phyloP scores from a whole-genome alignment of 768 basidiomycete genomes.

The Ramaria sp. region DNA sequence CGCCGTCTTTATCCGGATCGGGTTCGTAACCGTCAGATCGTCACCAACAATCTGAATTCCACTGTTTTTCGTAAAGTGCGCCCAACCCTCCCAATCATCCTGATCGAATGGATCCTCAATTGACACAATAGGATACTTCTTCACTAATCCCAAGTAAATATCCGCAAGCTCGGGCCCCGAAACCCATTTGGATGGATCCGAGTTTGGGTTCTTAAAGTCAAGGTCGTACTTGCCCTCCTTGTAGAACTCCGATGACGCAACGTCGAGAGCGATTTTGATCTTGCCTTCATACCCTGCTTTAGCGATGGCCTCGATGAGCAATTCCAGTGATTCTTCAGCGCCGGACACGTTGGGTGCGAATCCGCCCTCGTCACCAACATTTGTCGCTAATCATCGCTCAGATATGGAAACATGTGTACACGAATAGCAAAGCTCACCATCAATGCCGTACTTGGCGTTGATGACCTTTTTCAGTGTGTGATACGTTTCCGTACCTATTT shows the following conservation, averaged over 20 bases:
- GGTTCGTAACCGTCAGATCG: slow-evolving; percentile 97
- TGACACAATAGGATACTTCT: slow-evolving; percentile 94
- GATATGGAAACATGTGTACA: neutral
- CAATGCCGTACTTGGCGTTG: slow-evolving; percentile 97
- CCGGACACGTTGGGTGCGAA: slow-evolving; percentile 98
- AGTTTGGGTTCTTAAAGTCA: slow-evolving; percentile 99
- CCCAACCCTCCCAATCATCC: slow-evolving; percentile 99
- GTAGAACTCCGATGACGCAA: slow-evolving; percentile 99
- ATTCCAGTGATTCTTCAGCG: slow-evolving; percentile 94
- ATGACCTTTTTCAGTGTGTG: slow-evolving; percentile 99
- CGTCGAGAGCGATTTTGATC: slow-evolving; percentile 97
- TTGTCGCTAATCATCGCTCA: slow-evolving; percentile 57
- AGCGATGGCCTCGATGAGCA: slow-evolving; percentile 91
- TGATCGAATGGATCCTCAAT: slow-evolving; percentile 99
- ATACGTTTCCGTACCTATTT: slow-evolving; percentile 97
- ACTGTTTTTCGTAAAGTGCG: slow-evolving; percentile 72
- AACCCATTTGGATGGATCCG: slow-evolving; percentile 95
- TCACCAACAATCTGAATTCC: slow-evolving; percentile 90
- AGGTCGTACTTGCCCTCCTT: slow-evolving; percentile 99
- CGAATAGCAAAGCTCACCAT: slow-evolving; percentile 45
- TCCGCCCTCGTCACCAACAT: slow-evolving; percentile 99
- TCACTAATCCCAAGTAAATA: slow-evolving; percentile 73
- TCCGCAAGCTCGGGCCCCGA: slow-evolving; percentile 87
- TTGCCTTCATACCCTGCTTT: slow-evolving; percentile 98
- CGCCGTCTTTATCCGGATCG: slow-evolving; percentile 92